Evolutionary conservation across 2,329 filamentous ascomycete species (phyloP), one percentile per base, ranked within the genome.

Genomic region (Corniculantispora saksenae): DNA sequence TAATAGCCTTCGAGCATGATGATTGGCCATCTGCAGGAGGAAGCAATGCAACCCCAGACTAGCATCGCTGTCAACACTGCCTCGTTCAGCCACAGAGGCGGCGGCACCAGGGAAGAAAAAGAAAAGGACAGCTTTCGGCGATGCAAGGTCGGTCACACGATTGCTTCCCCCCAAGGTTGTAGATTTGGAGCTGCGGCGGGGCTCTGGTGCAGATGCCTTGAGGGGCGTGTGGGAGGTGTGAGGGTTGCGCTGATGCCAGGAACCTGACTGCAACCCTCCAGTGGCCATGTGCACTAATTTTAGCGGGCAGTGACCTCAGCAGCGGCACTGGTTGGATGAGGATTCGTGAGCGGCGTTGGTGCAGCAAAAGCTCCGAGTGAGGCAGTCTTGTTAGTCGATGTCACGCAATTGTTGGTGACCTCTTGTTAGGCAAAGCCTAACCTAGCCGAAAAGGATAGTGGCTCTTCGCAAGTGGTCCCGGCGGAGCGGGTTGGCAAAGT

Each of bases 31-130:
- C 17, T 19, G 48, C 6, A 27, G 43, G 9, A 60, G 32, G 21
- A 38, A 45, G 3, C 2, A 50, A 50, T 50, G 57, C 29, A 38
- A 25, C 45, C 57, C 45, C 57, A 60, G 45, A 38, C 57, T 40
- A 60, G 29, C 57, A 60, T 40, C 57, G 19, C 13, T n/a, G 19
- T 40, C 56, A 48, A 48, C 43, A 59, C 56, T 59, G 56, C 56
- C 43, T 48, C 45, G 23, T 32, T 48, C n/a, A n/a, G 45, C 45
- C 45, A 48, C 45, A 23, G 7, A 21, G 19, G 40, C n/a, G 25
- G 10, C 29, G 40, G 56, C 12, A 43, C 43, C 56, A 48, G 25
- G 6, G 13, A 19, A 59, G 15, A 23, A 35, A n/a, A 17, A 17
- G 48, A 19, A n/a, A 25, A 35, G 12, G 12, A 13, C 38, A 43